phyloP scores from a whole-genome alignment of 2,329 filamentous ascomycete species.

The Sporothrix brunneoviolacea region DNA sequence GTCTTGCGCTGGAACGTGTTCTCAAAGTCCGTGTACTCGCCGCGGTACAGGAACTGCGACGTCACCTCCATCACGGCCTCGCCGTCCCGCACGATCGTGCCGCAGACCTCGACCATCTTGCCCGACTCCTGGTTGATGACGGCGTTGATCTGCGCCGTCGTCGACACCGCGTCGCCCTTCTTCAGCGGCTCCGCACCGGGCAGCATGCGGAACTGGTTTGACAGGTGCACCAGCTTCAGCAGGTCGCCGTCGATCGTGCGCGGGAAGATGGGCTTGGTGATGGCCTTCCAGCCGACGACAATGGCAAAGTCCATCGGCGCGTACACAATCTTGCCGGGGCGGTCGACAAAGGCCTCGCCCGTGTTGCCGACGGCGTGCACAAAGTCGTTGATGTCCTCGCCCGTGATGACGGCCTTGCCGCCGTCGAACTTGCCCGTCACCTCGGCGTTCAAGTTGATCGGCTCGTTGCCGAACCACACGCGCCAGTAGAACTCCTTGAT shows the following conservation, averaged over 20 bases:
- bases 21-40: constrained; percentile 85
- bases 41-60: constrained; percentile 95
- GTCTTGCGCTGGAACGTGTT: constrained; percentile 98
- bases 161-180: constrained; percentile 88
- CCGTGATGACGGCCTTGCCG: constrained; percentile 77
- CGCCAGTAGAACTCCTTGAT: constrained; percentile 99
- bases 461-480: constrained; percentile 89
- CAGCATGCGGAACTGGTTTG: constrained; percentile 97
- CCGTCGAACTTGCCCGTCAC: constrained; percentile 87
- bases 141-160: constrained; percentile 91
- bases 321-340: constrained; percentile 86
- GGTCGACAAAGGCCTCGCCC: constrained; percentile 92
- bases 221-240: constrained; percentile 91
- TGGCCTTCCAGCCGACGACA: constrained; percentile 97
- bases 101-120: constrained; percentile 99
- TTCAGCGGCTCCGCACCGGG: constrained; percentile 90
- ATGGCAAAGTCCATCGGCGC: constrained; percentile 99
- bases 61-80: constrained; percentile 95
- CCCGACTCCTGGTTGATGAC: constrained; percentile 97
- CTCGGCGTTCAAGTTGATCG: constrained; percentile 73
- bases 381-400: constrained; percentile 94
- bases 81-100: constrained; percentile 80
- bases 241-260: constrained; percentile 92
- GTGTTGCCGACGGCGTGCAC: constrained; percentile 98
- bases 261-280: constrained; percentile 98